Evolutionary conservation across 352 stramenopile genomes (phyloP), one percentile per base, ranked within the genome.

Genomic region (Phytophthora pini): DNA sequence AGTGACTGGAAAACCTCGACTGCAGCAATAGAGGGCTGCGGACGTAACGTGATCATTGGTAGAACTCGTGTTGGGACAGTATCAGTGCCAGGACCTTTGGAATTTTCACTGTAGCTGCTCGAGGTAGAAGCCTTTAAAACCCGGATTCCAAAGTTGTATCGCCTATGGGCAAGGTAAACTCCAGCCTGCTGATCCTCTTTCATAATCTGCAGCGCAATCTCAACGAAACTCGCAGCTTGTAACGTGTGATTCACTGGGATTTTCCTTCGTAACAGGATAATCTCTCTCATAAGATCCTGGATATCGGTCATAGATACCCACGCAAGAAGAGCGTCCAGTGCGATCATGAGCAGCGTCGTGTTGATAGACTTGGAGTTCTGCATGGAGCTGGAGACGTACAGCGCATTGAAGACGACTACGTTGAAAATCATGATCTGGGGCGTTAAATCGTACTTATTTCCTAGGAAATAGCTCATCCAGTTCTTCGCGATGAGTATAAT

Each of bases 401-500:
- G 36, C 32, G 69, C 39, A 31, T 82, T 74, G 62, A 82, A 84
- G 12, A 84, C 50, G 24, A 84, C 72, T 34, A 77, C 68, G 22
- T 87, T 80, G 56, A 87, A 79, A 5, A 79, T 71, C 17, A 82
- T 67, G 1, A 77, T 64, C 52, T 87, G 57, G 0, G 72, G 63
- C 44, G 75, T 76, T 17, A 65, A 41, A 43, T 80, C 66, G 17
- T 68, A 52, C 9, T 68, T 72, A 6, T 34, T 50, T 9, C 29
- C 50, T 2, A 67, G 11, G 13, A 55, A 55, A 20, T 52, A 52
- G 15, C 47, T 41, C 13, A 72, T 81, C 48, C 50, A 59, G 59
- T 86, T 79, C 56, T 75, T 84, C n/a, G 62, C 36, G 1, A 56
- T 47, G 20, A 82, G 65, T 65, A 84, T 86, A 39, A 86, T 67